Evolutionary conservation across 2,329 filamentous ascomycete species (phyloP), one percentile per base, ranked within the genome.

Genomic region (Alternaria brassicae): DNA sequence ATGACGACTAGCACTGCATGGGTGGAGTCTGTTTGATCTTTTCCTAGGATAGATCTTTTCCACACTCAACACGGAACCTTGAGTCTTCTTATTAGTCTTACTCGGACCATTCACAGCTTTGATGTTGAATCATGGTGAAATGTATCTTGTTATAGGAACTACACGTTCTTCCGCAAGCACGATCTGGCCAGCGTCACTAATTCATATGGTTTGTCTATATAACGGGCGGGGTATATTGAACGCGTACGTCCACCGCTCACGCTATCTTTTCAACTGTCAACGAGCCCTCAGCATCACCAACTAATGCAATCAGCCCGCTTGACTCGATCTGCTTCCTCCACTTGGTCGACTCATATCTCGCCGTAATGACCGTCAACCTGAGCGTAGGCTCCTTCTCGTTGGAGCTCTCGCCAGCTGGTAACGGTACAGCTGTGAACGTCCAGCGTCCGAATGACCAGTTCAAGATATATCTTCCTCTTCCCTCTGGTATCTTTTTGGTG

Each of bases 401-500:
- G 1, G 64, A 54, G 6, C 61, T 52, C 1, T 71, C 73, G 2
- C 63, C 61, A 4, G 70, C 65, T 1, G 76, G 69, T 7, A 88
- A 65, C 1, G 77, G 68, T 4, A 88, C 80, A 6, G 86, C 83
- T 2, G 93, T 96, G 73, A 94, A 97, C 0, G 88, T 96, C 94
- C 95, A 99, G 28, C 95, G 86, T 0, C 93, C 93, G 79, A 99
- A 99, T 0, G 95, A 95, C 95, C 95, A 99, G 77, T 99, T 99
- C 60, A 99, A 85, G 42, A 99, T 97, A 74, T 95, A 97, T 55
- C 91, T 84, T 15, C 78, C 77, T 19, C 77, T 72, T 2, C 77
- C 78, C 6, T 56, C 61, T 19, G 52, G 61, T 45, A 63, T 80
- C 10, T 86, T 61, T 61, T 8, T 72, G 66, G 13, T 73, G 66